Evolutionary conservation across 257 asterid genomes (phyloP).

Genomic region (Anisodus acutangulus): DNA sequence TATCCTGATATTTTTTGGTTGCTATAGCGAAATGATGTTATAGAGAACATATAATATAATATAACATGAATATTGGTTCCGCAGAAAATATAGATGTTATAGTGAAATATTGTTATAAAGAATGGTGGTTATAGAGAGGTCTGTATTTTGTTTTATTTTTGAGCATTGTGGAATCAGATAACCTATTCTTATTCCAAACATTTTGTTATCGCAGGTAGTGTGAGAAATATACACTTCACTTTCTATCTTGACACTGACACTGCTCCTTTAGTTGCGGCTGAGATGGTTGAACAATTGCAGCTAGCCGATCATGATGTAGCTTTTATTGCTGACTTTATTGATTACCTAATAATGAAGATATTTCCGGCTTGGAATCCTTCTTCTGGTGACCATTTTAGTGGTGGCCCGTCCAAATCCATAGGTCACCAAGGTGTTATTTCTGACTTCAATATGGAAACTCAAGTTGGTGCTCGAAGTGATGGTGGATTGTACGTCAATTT

Average conservation of each 20-base stretch:
- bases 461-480: conserved; percentile 24
- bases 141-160: background rate
- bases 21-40: too few relatives aligned
- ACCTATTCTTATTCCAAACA: conserved; percentile 2
- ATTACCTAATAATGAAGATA: conserved; percentile 53
- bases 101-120: too few relatives aligned
- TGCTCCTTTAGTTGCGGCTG: conserved; percentile 69
- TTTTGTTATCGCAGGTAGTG: conserved; percentile 44
- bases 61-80: too few relatives aligned
- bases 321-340: conserved; percentile 74
- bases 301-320: conserved; percentile 67
- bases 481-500: conserved; percentile 30
- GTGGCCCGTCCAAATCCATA: conserved; percentile 34
- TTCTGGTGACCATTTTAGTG: background rate
- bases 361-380: conserved; percentile 53
- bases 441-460: conserved; percentile 30
- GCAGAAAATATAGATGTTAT: too few relatives aligned
- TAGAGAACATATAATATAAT: too few relatives aligned
- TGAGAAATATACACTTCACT: conserved; percentile 58
- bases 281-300: conserved; percentile 77
- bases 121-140: too few relatives aligned
- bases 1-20: too few relatives aligned
- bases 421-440: conserved; percentile 35
- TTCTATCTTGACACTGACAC: conserved; percentile 74
- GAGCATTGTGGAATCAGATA: background rate